phyloP scores from a whole-genome alignment of 345 rosid genomes.

The Eutrema yunnanense region DNA sequence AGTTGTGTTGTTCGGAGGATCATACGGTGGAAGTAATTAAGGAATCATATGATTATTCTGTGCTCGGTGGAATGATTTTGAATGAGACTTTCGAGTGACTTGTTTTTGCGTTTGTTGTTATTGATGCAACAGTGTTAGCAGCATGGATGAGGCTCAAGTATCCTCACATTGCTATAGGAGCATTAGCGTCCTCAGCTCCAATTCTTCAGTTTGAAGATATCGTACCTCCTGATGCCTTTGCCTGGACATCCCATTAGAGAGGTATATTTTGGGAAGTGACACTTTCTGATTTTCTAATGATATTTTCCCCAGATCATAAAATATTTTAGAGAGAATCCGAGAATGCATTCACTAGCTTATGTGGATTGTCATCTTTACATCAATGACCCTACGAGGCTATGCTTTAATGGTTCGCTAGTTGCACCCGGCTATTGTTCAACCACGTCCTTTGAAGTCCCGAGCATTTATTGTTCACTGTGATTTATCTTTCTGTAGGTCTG shows the following conservation, averaged over 20 bases:
- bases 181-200: constrained; percentile 91
- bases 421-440: background rate
- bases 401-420: background rate
- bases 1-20: constrained; percentile 89
- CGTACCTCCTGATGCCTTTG: constrained; percentile 89
- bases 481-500: constrained; percentile 49
- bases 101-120: background rate
- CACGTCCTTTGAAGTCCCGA: background rate
- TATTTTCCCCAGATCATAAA: background rate
- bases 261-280: constrained; percentile 33
- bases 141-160: constrained; percentile 98
- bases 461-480: background rate
- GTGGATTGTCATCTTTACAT: constrained; percentile 2
- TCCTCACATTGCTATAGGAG: constrained; percentile 86
- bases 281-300: background rate
- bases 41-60: background rate
- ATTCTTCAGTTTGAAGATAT: constrained; percentile 92
- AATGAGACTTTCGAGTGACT: background rate
- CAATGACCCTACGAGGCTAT: background rate
- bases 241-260: constrained; percentile 95
- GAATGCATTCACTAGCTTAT: background rate
- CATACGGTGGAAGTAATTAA: constrained; percentile 92
- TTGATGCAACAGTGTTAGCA: constrained; percentile 67
- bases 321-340: background rate
- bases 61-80: background rate